phyloP scores from a whole-genome alignment of 2,329 filamentous ascomycete genomes.

The Phaeosphaeriaceae sp. region DNA sequence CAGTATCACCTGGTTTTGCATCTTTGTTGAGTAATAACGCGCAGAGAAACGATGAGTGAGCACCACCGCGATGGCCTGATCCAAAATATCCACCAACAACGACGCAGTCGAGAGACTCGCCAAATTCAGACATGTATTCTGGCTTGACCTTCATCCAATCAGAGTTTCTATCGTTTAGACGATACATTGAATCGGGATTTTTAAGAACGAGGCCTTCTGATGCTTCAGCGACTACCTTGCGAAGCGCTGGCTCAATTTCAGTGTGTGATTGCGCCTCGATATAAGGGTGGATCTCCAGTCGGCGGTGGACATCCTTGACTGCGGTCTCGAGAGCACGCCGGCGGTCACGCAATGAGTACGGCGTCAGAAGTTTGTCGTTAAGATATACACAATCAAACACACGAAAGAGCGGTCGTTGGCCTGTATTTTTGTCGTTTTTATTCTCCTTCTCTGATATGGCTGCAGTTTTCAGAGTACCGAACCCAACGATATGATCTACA shows the following conservation, averaged over 20 bases:
- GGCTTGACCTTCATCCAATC: slow-evolving; percentile 99
- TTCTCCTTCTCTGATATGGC: slow-evolving; percentile 81
- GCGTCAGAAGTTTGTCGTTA: slow-evolving; percentile 79
- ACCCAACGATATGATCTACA: slow-evolving; percentile 81
- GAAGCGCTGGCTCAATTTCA: slow-evolving; percentile 79
- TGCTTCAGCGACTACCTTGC: slow-evolving; percentile 82
- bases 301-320: slow-evolving; percentile 72
- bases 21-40: slow-evolving; percentile 78
- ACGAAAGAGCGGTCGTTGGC: slow-evolving; percentile 77
- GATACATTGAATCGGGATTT: slow-evolving; percentile 86
- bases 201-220: slow-evolving; percentile 93
- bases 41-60: slow-evolving; percentile 86
- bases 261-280: slow-evolving; percentile 68
- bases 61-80: slow-evolving; percentile 81
- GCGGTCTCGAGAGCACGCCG: slow-evolving; percentile 74
- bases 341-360: slow-evolving; percentile 82
- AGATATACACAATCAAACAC: slow-evolving; percentile 92
- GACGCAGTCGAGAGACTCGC: slow-evolving; percentile 88
- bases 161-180: slow-evolving; percentile 86
- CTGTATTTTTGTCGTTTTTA: slow-evolving; percentile 62
- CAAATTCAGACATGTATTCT: slow-evolving; percentile 97
- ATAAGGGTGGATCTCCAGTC: slow-evolving; percentile 83
- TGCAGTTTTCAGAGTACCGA: slow-evolving; percentile 92
- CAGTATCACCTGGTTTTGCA: slow-evolving; percentile 61
- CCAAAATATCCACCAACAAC: slow-evolving; percentile 94